Evolutionary conservation across 192 early-diverging fungal genomes (phyloP), one percentile per base, ranked within the genome.

Genomic region (Pecoramyces ruminantium): DNA sequence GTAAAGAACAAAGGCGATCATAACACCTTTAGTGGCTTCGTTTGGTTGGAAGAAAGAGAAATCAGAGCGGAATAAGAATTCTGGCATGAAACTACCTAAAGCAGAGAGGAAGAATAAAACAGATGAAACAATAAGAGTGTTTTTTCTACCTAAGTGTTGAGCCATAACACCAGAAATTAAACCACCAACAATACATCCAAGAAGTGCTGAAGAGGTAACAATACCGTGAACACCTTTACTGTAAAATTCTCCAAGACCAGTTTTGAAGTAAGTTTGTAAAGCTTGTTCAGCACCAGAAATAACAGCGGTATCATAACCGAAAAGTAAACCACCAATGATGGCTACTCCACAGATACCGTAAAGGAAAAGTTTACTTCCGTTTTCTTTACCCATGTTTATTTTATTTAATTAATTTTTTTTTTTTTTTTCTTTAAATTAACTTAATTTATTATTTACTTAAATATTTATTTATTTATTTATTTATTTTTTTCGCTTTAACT

Each of bases 281-380:
- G 51, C 51, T 67, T 67, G 25, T 67, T 67, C 51, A 67, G 51
- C 51, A 77, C 90, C 91, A 67, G 90, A 89, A 83, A 92, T 92
- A 27, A 92, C 88, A 29, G 92, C 93, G 15, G 87, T 92, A 85
- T 94, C 93, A 81, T 93, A 94, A 79, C 93, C 93, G 83, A 93
- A 94, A 78, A 92, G 84, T 79, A 92, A 85, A 21, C 88, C 91
- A 82, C 89, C 92, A 78, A 92, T 82, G 79, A 92, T 86, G 38
- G 90, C 87, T 77, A 92, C 82, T 3, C 4, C 51, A 67, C 51
- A 67, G 9, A 67, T 67, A 67, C 51, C 2, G 9, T 67, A 67
- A 67, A 67, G 51, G n/a, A n/a, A 67, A 9, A 25, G 0, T 11
- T 67, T 67, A 67, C 51, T 67, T 8, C 51, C 51, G 8, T 16